Base-by-base conservation (phyloP, 139 green algal species). In the Chlorella ohadii region DNA sequence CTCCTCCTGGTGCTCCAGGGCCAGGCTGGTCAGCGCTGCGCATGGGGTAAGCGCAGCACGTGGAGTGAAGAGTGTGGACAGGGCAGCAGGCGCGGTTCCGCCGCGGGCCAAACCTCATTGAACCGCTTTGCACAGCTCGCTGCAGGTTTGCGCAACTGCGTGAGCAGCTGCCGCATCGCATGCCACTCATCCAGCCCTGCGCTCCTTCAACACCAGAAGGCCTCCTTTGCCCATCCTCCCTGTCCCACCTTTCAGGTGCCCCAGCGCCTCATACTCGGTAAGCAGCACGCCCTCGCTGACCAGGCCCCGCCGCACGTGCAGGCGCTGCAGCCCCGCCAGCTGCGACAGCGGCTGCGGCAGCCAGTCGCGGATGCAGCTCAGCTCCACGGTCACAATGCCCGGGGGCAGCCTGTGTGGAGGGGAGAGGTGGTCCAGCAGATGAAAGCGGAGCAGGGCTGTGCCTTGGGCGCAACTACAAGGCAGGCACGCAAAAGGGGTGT, bases 1-100 rank as follows among this genome's bases (percentile, higher is more conserved):
- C 63, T 75, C 78, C 78, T 74, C 78, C 63, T 83, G 78, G 4
- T 64, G 63, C 78, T 83, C 78, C n/a, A 83, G 39, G 5, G 61
- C 65, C 39, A 83, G 78, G 17, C 36, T 75, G 1, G 78, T 83
- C 28, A 83, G 78, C 2, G 11, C 78, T 73, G 78, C 72, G 5
- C 28, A 31, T 22, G 31, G 39, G 70, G 31, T 28, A n/a, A n/a
- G n/a, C n/a, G n/a, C n/a, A n/a, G n/a, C n/a, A n/a, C n/a, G n/a
- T n/a, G n/a, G n/a, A n/a, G n/a, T n/a, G n/a, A n/a, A n/a, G n/a
- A n/a, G n/a, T n/a, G n/a, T n/a, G n/a, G n/a, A n/a, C n/a, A n/a
- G n/a, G n/a, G n/a, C n/a, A n/a, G n/a, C n/a, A n/a, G n/a, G n/a
- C n/a, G n/a, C n/a, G n/a, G n/a, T n/a, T n/a, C n/a, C n/a, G n/a